phyloP scores from a whole-genome alignment of 192 early-diverging fungal genomes.

The Dimargaris cristalligena region DNA sequence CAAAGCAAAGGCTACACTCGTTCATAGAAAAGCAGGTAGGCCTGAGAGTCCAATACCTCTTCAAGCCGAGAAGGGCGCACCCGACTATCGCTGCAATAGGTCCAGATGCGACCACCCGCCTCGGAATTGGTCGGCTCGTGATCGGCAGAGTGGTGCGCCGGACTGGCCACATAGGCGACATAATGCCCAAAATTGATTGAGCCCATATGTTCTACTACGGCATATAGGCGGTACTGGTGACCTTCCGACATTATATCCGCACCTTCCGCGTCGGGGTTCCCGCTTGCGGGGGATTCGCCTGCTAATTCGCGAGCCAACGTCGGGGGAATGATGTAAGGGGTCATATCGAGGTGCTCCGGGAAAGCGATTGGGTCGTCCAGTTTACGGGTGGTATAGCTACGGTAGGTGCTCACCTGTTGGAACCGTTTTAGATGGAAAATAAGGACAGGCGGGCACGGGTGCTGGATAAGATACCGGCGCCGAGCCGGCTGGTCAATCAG shows the following conservation, averaged over 20 bases:
- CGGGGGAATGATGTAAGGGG: slow-evolving; percentile 17
- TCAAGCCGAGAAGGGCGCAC: slow-evolving; percentile 17
- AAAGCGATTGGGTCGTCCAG: slow-evolving; percentile 23
- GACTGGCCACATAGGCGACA: slow-evolving; percentile 19
- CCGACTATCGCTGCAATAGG: slow-evolving; percentile 22
- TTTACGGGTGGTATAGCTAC: slow-evolving; percentile 19
- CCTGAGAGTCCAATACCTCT: slow-evolving; percentile 18
- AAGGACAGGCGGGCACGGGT: slow-evolving; percentile 18
- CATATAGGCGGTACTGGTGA: slow-evolving; percentile 22
- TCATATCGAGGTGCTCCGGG: slow-evolving; percentile 20
- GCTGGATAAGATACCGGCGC: slow-evolving; percentile 20
- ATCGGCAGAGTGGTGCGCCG: background rate
- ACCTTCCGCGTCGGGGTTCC: background rate
- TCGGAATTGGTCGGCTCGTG: background rate
- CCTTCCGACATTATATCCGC: background rate
- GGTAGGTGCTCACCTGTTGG: slow-evolving; percentile 16
- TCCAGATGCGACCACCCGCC: slow-evolving; percentile 17
- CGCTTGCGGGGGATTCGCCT: background rate
- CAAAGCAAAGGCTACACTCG: too few species aligned
- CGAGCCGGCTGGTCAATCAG: slow-evolving; percentile 19
- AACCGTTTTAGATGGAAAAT: slow-evolving; percentile 28
- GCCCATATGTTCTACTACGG: slow-evolving; percentile 25
- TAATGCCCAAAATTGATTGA: slow-evolving; percentile 25
- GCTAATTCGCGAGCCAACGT: slow-evolving; percentile 11
- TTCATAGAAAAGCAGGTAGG: slow-evolving; percentile 27